phyloP scores from a whole-genome alignment of 2,329 filamentous ascomycete genomes.

The Eutypella sp. region DNA sequence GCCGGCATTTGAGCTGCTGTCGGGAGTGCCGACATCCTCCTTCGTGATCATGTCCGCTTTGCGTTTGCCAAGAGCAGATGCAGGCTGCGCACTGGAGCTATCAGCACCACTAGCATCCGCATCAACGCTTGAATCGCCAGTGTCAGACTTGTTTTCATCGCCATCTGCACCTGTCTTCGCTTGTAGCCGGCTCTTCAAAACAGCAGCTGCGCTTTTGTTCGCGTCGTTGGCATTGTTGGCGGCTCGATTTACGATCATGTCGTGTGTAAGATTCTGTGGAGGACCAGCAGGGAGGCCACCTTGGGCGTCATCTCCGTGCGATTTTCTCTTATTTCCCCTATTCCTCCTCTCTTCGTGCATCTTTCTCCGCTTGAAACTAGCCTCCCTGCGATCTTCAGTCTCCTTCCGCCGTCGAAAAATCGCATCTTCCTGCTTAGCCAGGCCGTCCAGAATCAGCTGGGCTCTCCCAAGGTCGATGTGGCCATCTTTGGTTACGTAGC shows the following conservation, averaged over 20 bases:
- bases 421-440: conserved; percentile 87
- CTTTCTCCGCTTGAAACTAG: conserved; percentile 72
- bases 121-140: conserved; percentile 16
- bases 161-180: conserved; percentile 27
- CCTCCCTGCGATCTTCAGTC: conserved; percentile 76
- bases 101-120: conserved; percentile 11
- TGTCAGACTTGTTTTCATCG: conserved; percentile 14
- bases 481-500: conserved; percentile 93
- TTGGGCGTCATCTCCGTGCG: conserved; percentile 12
- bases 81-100: conserved; percentile 28
- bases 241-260: conserved; percentile 76
- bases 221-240: conserved; percentile 67
- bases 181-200: conserved; percentile 76
- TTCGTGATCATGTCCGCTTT: conserved; percentile 69
- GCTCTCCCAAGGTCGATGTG: conserved; percentile 82
- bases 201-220: conserved; percentile 92
- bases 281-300: conserved; percentile 46
- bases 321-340: conserved; percentile 25
- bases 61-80: conserved; percentile 63
- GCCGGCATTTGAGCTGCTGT: conserved; percentile 49
- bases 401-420: conserved; percentile 90
- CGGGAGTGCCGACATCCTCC: conserved; percentile 53
- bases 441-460: conserved; percentile 79
- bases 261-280: conserved; percentile 67
- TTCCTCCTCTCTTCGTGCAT: conserved; percentile 55